phyloP scores from a whole-genome alignment of 2,329 filamentous ascomycete species.

The Aspergillus fischeri region DNA sequence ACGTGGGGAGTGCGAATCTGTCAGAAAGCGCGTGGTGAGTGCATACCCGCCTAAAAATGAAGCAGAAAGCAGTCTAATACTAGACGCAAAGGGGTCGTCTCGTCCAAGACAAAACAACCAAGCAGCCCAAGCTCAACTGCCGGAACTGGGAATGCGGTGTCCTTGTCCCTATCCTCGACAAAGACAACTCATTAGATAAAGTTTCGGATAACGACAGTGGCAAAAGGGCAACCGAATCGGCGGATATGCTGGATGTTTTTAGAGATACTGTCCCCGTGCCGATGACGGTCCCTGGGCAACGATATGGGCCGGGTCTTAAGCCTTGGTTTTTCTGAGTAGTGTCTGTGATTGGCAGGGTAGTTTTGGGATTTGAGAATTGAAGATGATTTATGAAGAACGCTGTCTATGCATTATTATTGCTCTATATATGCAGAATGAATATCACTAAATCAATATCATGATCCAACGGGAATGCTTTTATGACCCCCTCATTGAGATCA shows the following conservation, averaged over 20 bases:
- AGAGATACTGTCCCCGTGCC: conserved; percentile 41
- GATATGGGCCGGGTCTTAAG: conserved; percentile 14
- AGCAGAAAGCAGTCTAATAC: neutral
- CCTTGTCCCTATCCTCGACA: conserved; percentile 56
- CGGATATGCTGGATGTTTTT: conserved; percentile 29
- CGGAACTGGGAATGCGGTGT: conserved; percentile 97
- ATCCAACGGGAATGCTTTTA: neutral
- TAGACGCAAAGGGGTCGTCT: conserved; percentile 66
- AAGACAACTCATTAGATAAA: conserved; percentile 9
- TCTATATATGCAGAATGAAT: conserved; percentile 11
- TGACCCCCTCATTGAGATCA: neutral
- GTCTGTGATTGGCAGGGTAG: neutral
- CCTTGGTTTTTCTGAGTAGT: conserved; percentile 19
- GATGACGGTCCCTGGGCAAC: conserved; percentile 36
- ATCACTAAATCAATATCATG: neutral
- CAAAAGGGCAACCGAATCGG: conserved; percentile 26
- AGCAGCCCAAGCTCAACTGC: conserved; percentile 70
- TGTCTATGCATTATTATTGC: conserved; percentile 1
- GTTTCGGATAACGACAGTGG: conserved; percentile 18
- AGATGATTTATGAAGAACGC: neutral
- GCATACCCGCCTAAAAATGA: neutral
- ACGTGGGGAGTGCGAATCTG: conserved; percentile 86
- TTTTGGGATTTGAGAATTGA: neutral
- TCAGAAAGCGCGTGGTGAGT: conserved; percentile 88
- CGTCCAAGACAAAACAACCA: conserved; percentile 63